Base-by-base conservation (phyloP, 106 monocot species). In the Phalaenopsis equestris region DNA sequence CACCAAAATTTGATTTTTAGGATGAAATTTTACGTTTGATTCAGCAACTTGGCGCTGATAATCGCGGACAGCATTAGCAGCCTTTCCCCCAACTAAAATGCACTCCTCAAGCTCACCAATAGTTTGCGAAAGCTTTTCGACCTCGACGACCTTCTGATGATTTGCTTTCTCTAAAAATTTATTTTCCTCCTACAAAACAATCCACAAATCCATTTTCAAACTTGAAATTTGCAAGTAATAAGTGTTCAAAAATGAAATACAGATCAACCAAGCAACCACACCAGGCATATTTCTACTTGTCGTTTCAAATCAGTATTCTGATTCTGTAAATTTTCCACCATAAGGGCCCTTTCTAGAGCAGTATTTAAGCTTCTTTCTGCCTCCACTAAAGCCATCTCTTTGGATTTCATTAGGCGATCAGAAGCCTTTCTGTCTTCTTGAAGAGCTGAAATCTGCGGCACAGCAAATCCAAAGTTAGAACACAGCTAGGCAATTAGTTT, bases 161-260 rank as follows among this genome's bases (percentile, higher is more conserved):
- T 87, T 85, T n/a, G 78, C 76, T 80, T 84, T 93, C 79, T 93
- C 88, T 37, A 87, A 67, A 2, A 90, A 38, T 42, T 75, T 88
- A 49, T 93, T 93, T 78, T 93, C 93, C 45, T 93, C 93, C 93
- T 93, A 84, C 70, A 67, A n/a, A 67, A n/a, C 38, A 6, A 72
- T 17, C 1, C 48, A 56, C 16, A 10, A 41, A 75, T 39, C 5
- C 61, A 74, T 17, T 74, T 41, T 74, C 4, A 74, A 17, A 43
- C 7, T 18, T 43, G 5, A 72, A 17, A 19, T 17, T 41, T 14
- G 17, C 4, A 42, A 6, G 7, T 36, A 10, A 57, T 3, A 19
- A n/a, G 41, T 42, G 3, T 43, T 74, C 45, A n/a, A 74, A 30
- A 42, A 6, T 74, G 38, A 74, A 74, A 43, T 74, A 43, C 42